Evolutionary conservation across 768 basidiomycete species (phyloP).

Genomic region (Cystofilobasidium bisporidii): DNA sequence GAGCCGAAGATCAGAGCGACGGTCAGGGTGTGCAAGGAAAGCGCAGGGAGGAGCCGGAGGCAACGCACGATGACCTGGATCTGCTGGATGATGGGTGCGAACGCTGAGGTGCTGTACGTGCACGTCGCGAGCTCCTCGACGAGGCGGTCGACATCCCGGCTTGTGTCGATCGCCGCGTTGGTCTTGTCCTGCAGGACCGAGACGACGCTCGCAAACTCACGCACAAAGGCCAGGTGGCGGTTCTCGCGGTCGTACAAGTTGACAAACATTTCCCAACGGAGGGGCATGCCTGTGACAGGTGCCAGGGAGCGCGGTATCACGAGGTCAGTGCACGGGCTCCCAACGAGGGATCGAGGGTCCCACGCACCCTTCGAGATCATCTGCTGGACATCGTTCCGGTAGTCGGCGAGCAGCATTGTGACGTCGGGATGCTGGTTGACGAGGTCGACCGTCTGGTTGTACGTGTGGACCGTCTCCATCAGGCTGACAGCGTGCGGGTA

Average conservation of each 20-base stretch:
- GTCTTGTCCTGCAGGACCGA: constrained; percentile 82
- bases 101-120: constrained; percentile 70
- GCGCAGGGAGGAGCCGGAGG: neutral
- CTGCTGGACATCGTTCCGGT: constrained; percentile 80
- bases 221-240: constrained; percentile 83
- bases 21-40: neutral
- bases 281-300: constrained; percentile 63
- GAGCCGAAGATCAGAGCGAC: neutral
- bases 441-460: constrained; percentile 86
- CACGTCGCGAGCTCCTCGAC: constrained; percentile 84
- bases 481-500: constrained; percentile 84
- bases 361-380: constrained; percentile 78
- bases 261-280: constrained; percentile 94
- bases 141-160: constrained; percentile 69
- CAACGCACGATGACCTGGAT: constrained; percentile 71
- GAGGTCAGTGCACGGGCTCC: no score
- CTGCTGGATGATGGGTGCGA: constrained; percentile 62
- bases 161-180: constrained; percentile 81
- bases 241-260: constrained; percentile 87
- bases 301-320: neutral
- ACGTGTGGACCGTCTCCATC: constrained; percentile 98
- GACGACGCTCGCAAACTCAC: constrained; percentile 87
- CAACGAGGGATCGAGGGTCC: no score
- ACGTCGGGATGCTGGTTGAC: constrained; percentile 84
- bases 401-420: constrained; percentile 88